These are phyloP conservation scores for Phaeosphaeria sp. DNA, from an alignment of 2,329 filamentous ascomycete genomes.

Conservation along the genomic window DNA sequence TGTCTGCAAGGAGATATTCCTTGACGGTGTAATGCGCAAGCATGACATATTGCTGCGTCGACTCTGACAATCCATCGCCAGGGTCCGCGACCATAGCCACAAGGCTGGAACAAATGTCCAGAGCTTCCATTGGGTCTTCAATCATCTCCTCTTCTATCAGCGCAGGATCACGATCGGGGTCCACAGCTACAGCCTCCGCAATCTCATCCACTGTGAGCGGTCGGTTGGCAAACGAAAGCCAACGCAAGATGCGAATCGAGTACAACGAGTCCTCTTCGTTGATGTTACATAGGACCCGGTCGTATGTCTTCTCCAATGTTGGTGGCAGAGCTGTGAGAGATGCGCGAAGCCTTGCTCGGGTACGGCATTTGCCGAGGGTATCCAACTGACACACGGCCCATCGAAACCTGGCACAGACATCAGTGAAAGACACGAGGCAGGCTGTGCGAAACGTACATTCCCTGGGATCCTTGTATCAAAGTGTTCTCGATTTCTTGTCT, in stretches of 20 bases:
- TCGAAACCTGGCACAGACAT: conserved; percentile 24
- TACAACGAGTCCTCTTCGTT: conserved; percentile 1
- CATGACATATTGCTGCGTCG: not conserved
- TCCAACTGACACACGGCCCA: conserved; percentile 31
- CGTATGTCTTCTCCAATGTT: conserved; percentile 30
- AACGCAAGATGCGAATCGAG: conserved; percentile 15
- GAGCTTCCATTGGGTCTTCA: not conserved
- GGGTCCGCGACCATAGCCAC: not conserved
- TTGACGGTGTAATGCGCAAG: not conserved
- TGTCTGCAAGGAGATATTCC: not conserved
- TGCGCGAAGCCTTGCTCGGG: conserved; percentile 15
- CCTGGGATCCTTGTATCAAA: conserved; percentile 29
- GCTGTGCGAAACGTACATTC: conserved; percentile 23
- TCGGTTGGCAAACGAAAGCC: conserved; percentile 14
- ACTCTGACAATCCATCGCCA: not conserved
- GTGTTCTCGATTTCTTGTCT: conserved; percentile 33
- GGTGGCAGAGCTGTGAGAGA: conserved; percentile 21
- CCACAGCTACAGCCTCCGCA: conserved; percentile 15
- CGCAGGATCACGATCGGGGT: conserved; percentile 15
- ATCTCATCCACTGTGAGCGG: conserved; percentile 17
- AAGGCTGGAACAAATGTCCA: not conserved
- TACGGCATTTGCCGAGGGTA: conserved; percentile 19
- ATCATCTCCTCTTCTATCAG: not conserved
- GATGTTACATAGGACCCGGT: conserved; percentile 21
- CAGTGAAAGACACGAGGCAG: not conserved